Base-by-base conservation (phyloP, 176 grass and related monocot species). In the Carex scoparia region DNA sequence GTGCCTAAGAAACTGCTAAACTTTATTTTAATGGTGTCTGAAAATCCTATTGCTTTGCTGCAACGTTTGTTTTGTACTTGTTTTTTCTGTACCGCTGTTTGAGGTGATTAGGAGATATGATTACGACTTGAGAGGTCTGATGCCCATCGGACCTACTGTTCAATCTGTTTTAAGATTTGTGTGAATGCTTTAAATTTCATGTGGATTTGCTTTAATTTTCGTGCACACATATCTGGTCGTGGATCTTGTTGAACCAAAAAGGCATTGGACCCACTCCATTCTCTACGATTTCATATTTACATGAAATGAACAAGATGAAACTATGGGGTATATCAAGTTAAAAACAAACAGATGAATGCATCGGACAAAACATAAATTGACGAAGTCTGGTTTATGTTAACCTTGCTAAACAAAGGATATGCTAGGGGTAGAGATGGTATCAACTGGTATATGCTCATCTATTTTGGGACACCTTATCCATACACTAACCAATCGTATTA, bases 371-470 rank as follows among this genome's bases (percentile, higher is more conserved):
- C 1, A 11, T 5, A 28, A 53, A 75, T 37, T 37, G 35, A 37
- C 35, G 35, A 37, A 53, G 18, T 13, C 0, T 9, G 55, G 37
- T 49, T 0, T 16, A 27, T 28, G 35, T 44, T n/a, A 28, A 30
- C n/a, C 46, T 30, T 7, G 54, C n/a, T 51, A 53, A 53, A 54
- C 5, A 13, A 8, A 23, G 49, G 74, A 78, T 57, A 56, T 78
- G 11, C 13, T 78, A 16, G 6, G 33, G 49, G 74, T 32, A 56
- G 49, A 19, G 38, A 79, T 42, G 19, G 59, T 85, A 85, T 7
- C 69, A 76, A 54, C 11, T 69, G 84, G 86, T 69, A 88, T 76
- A 92, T 88, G 65, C 78, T 87, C 83, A 89, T 88, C 81, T 84
- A 10, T 56, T 16, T 57, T 31, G 31, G 61, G 35, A 61, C 61